phyloP scores from a whole-genome alignment of 371 early-diverging fungal genomes.

The Mucor velutinosus region DNA sequence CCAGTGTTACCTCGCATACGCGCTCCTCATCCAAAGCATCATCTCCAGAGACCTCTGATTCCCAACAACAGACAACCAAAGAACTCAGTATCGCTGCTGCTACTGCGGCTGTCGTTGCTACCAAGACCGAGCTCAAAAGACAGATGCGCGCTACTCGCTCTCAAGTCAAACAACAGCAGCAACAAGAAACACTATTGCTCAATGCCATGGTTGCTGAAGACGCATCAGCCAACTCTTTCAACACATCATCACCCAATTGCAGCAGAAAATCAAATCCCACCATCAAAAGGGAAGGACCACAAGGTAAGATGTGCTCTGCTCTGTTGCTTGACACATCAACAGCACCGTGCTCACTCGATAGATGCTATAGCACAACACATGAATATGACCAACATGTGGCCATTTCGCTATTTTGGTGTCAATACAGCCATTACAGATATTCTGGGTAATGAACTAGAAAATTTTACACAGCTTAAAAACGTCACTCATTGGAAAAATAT shows the following conservation, averaged over 20 bases:
- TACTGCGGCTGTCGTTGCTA: neutral
- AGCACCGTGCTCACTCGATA: neutral
- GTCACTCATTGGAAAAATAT: neutral
- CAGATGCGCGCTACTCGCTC: constrained; percentile 6
- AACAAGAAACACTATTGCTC: neutral
- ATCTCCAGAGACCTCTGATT: neutral
- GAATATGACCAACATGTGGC: constrained; percentile 73
- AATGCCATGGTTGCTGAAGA: neutral
- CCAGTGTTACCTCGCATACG: neutral
- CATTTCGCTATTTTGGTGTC: constrained; percentile 87
- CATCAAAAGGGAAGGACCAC: neutral
- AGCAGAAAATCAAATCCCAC: neutral
- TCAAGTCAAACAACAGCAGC: neutral
- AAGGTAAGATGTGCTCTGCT: neutral
- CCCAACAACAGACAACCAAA: neutral
- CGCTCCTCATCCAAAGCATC: constrained; percentile 4
- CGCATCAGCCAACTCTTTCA: neutral
- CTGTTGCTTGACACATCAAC: neutral
- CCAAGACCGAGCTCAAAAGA: neutral
- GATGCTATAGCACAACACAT: constrained; percentile 17
- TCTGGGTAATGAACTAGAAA: constrained; percentile 47
- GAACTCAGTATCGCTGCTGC: neutral
- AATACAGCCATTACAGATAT: constrained; percentile 71
- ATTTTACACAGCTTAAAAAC: neutral
- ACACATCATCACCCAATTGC: neutral